Evolutionary conservation across 1,284 basidiomycete species (phyloP), one percentile per base, ranked within the genome.

Genomic region (Entoloma clypeatum): DNA sequence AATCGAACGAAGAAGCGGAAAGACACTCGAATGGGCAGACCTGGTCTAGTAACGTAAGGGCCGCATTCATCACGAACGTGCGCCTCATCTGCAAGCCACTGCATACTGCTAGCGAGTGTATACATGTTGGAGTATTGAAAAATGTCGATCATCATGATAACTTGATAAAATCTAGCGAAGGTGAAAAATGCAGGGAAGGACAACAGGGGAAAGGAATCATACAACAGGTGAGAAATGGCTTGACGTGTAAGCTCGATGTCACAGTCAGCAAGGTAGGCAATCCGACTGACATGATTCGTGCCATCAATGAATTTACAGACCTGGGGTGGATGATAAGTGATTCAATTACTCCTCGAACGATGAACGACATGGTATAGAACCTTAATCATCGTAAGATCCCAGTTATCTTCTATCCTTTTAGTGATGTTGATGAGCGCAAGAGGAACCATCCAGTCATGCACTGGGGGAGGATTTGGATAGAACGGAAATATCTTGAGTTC

Each of bases 81-180:
- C 3, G 74, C 65, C 60, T 93, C 91, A 41, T 87, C 79, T 7
- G 86, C 87, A 29, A 95, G 75, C 74, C 83, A 89, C 52, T 91
- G 82, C 17, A 95, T 81, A 48, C 80, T 83, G 48, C 87, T 87
- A 35, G 86, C 80, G 24, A 95, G 71, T 0, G 89, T 90, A 60
- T 99, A 99, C 81, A 96, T 92, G 63, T 98, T 98, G n/a, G 89
- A 90, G 62, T 87, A 96, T 61, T 97, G 93, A 61, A 99, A 99
- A 37, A 97, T 89, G 65, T 99, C 94, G 41, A 93, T 84, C 53
- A 86, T 86, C 81, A 97, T 92, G 56, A 97, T 83, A 40, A 95
- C 93, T 67, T 95, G 91, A 60, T 98, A 97, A 59, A 91, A 97
- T 32, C 91, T 91, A 48, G 18, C 32, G 28, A 21, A 10, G 33